These are phyloP conservation scores for Volvariella surrecta DNA, from an alignment of 1,284 basidiomycete species.

Conservation along the genomic window DNA sequence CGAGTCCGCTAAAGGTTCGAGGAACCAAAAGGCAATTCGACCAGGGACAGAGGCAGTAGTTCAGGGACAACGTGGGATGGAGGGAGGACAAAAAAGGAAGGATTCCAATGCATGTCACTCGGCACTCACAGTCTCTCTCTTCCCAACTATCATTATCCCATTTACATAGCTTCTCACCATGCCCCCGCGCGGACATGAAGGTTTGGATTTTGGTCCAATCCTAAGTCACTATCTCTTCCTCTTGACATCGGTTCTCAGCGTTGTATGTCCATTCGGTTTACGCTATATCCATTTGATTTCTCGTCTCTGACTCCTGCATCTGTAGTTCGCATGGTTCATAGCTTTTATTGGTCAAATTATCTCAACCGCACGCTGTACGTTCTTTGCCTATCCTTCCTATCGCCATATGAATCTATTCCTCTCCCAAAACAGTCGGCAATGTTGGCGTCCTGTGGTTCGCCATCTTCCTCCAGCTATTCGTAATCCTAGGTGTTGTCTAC, in stretches of 20 bases:
- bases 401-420: conserved; percentile 11
- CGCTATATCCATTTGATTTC: conserved; percentile 5
- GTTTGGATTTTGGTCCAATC: conserved; percentile 78
- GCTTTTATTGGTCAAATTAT: conserved; percentile 83
- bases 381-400: conserved; percentile 4
- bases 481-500: conserved; percentile 75
- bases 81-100: too few species aligned
- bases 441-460: conserved; percentile 87
- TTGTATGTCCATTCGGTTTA: conserved; percentile 44
- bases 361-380: conserved; percentile 56
- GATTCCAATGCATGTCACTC: too few species aligned
- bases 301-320: conserved; percentile 8
- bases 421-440: conserved; percentile 29
- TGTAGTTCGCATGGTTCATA: conserved; percentile 82
- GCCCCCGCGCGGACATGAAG: conserved; percentile 46
- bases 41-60: too few species aligned
- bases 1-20: too few species aligned
- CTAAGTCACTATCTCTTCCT: conserved; percentile 87
- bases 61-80: too few species aligned
- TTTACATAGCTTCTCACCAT: conserved; percentile 30
- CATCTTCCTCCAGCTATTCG: conserved; percentile 80
- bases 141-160: too few species aligned
- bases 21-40: too few species aligned
- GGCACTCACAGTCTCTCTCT: too few species aligned
- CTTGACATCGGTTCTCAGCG: conserved; percentile 74